A percentile compares a stretch with the other conserved stretches of the same genome.
Conservation (phyloP, 148 eudicot genomes). For the Camellia japonica region DNA sequence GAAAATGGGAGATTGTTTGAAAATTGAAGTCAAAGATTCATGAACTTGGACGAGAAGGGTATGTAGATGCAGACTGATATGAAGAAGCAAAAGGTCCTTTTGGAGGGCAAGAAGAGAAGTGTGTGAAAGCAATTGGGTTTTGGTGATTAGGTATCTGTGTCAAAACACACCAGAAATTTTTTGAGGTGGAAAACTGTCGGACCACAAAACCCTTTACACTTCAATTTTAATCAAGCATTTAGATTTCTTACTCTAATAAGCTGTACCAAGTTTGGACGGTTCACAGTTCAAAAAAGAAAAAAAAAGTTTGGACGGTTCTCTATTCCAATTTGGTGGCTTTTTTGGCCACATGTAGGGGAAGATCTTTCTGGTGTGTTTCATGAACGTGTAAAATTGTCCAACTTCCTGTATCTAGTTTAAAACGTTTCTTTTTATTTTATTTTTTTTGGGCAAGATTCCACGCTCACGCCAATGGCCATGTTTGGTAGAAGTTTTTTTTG, state of each 20-base stretch:
- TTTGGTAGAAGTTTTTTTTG: no score
- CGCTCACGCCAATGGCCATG: no score
- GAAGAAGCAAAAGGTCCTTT: slow-evolving; percentile 8
- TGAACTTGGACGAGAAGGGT: slow-evolving; percentile 25
- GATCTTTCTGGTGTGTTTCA: not conserved
- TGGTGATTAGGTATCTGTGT: not conserved
- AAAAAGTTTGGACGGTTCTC: no score
- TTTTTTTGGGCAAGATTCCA: no score
- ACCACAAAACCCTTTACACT: not conserved
- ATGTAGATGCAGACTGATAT: slow-evolving; percentile 14
- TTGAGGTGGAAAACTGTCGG: slow-evolving; percentile 51
- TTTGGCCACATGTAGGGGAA: not conserved
- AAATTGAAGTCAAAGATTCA: slow-evolving; percentile 17
- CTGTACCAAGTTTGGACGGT: slow-evolving; percentile 7
- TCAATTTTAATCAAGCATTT: no score
- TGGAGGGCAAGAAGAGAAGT: slow-evolving; percentile 14
- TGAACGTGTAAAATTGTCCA: not conserved
- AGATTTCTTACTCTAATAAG: not conserved
- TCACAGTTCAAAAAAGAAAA: no score
- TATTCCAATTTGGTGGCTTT: slow-evolving; percentile 18
- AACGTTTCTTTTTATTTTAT: no score
- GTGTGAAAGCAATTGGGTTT: slow-evolving; percentile 9
- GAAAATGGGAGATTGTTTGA: slow-evolving; percentile 14
- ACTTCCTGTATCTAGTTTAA: not conserved
- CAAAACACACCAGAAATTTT: slow-evolving; percentile 41